Conservation (phyloP, 176 grass and related monocot species). For the Tillandsia fasciculata region DNA sequence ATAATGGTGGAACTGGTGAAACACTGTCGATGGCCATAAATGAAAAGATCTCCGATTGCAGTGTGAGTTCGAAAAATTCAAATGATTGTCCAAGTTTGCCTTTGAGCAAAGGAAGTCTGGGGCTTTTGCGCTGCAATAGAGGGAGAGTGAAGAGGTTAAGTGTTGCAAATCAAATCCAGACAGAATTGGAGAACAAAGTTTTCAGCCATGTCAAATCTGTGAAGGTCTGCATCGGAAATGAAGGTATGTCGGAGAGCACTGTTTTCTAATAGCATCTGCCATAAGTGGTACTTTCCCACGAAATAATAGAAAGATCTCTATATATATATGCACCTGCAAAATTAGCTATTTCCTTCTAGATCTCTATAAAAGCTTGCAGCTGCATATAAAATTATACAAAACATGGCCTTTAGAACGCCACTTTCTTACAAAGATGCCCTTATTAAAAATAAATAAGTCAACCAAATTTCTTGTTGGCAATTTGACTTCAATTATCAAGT, state of each 20-base stretch:
- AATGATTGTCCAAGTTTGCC: conserved; percentile 17
- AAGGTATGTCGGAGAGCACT: conserved; percentile 23
- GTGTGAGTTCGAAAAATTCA: conserved; percentile 11
- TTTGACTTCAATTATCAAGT: no score
- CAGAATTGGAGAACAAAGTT: conserved; percentile 21
- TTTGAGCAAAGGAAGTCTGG: not conserved
- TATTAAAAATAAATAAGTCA: not conserved
- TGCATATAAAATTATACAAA: no score
- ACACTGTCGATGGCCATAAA: conserved; percentile 23
- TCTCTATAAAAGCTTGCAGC: no score
- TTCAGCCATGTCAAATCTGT: conserved; percentile 8
- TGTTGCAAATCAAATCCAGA: conserved; percentile 23
- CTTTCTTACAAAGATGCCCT: conserved; percentile 1
- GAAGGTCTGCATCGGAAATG: conserved; percentile 25
- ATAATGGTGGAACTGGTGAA: conserved; percentile 18
- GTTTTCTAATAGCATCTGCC: not conserved
- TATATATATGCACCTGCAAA: no score
- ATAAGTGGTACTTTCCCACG: no score
- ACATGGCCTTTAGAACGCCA: not conserved
- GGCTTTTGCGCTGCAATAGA: conserved; percentile 9
- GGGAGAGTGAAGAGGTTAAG: conserved; percentile 9
- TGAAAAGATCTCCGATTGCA: conserved; percentile 28
- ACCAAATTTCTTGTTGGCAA: no score
- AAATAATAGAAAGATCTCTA: no score
- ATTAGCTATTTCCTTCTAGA: no score